A percentile compares a stretch with the other conserved stretches of the same genome.
Evolutionary conservation across 257 asterid genomes (phyloP).

Genomic region (Solanum acaule): DNA sequence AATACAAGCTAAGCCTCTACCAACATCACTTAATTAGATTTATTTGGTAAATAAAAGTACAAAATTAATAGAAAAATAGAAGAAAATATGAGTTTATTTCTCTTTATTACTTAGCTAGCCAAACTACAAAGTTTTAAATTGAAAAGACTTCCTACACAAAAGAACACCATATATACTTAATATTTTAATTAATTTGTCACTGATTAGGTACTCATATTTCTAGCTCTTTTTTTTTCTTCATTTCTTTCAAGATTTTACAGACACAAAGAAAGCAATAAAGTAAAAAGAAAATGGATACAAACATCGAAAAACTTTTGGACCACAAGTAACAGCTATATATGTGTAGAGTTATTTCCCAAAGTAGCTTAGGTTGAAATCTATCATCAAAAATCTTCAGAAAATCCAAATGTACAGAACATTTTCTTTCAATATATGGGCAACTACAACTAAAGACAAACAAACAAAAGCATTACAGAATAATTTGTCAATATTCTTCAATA

Average conservation of each 20-base stretch:
- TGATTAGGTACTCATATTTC: neutral
- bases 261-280: neutral
- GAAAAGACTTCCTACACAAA: neutral
- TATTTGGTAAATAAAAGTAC: neutral
- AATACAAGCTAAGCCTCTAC: neutral
- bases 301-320: neutral
- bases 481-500: neutral
- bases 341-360: neutral
- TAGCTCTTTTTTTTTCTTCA: neutral
- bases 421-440: neutral
- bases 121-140: neutral
- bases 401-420: neutral
- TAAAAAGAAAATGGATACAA: neutral
- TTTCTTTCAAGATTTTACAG: neutral
- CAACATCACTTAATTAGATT: neutral
- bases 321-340: neutral
- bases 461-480: neutral
- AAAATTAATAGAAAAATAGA: neutral
- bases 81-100: neutral
- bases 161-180: neutral
- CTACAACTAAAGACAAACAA: neutral
- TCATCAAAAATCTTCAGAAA: neutral
- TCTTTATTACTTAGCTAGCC: neutral
- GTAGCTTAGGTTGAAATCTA: neutral
- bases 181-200: neutral